Percentiles rank a stretch among this genome's conserved stretches.
These are phyloP conservation scores for Xylaria flabelliformis DNA, from an alignment of 495 filamentous ascomycete genomes.

Conservation along the genomic window DNA sequence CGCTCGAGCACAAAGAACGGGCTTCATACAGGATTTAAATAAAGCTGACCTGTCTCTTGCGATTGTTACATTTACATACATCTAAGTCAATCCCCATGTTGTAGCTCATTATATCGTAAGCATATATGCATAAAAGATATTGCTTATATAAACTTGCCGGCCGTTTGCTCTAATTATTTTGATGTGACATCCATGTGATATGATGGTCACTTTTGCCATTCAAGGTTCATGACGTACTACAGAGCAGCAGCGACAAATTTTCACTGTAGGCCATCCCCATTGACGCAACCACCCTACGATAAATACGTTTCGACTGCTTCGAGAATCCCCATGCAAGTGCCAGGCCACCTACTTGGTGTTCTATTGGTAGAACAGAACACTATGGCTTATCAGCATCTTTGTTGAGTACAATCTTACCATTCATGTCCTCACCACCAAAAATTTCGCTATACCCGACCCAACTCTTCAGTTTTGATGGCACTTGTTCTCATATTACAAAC, in stretches of 20 bases:
- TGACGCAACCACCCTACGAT: too few relatives aligned
- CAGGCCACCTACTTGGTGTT: neutral
- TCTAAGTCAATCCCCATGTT: neutral
- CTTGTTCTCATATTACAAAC: neutral
- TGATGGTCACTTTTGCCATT: neutral
- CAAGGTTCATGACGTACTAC: too few relatives aligned
- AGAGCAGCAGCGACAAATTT: neutral
- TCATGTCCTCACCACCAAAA: neutral
- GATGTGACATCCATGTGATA: neutral
- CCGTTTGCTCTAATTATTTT: neutral
- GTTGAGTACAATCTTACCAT: neutral
- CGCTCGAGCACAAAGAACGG: neutral
- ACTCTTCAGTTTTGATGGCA: neutral
- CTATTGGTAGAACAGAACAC: constrained; percentile 3
- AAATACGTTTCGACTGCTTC: neutral
- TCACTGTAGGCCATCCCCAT: neutral
- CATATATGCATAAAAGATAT: neutral
- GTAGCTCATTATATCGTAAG: too few relatives aligned
- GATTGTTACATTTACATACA: neutral
- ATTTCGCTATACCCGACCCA: neutral
- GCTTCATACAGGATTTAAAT: neutral
- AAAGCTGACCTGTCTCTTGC: neutral
- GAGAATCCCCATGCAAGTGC: neutral
- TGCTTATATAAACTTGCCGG: neutral
- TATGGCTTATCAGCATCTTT: neutral